Percentiles rank a stretch among this genome's conserved stretches.
Evolutionary conservation across 2,329 filamentous ascomycete genomes (phyloP).

Genomic region (Lachnellula willkommii): DNA sequence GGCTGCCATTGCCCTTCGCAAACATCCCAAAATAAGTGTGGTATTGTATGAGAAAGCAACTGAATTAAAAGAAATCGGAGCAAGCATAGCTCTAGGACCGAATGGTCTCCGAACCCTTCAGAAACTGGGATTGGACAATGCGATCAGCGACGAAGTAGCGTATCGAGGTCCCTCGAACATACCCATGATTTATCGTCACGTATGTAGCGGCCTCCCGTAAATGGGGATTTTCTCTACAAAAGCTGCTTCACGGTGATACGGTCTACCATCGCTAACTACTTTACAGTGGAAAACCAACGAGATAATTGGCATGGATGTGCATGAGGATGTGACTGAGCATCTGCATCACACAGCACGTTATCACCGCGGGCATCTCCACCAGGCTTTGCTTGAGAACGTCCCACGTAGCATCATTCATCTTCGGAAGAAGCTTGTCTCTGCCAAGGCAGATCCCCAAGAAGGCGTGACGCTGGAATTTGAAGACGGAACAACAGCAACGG

Average conservation of each 20-base stretch:
- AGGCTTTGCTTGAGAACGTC: slow-evolving; percentile 31
- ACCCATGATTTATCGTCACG: slow-evolving; percentile 35
- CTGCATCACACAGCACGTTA: slow-evolving; percentile 34
- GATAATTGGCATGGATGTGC: slow-evolving; percentile 31
- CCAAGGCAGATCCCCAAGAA: slow-evolving; percentile 8
- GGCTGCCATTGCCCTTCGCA: slow-evolving; percentile 32
- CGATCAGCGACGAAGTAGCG: slow-evolving; percentile 31
- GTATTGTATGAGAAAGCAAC: slow-evolving; percentile 34
- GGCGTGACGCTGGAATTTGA: slow-evolving; percentile 28
- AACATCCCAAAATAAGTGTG: slow-evolving; percentile 30
- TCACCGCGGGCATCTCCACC: slow-evolving; percentile 34
- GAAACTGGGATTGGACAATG: slow-evolving; percentile 32
- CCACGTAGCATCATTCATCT: slow-evolving; percentile 31
- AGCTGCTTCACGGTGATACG: too few relatives aligned
- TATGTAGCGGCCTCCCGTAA: not conserved
- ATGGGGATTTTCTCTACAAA: too few relatives aligned
- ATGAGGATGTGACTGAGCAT: slow-evolving; percentile 29
- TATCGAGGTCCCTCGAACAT: slow-evolving; percentile 30
- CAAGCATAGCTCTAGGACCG: slow-evolving; percentile 35
- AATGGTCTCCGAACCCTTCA: slow-evolving; percentile 36
- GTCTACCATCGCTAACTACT: not conserved
- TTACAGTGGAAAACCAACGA: slow-evolving; percentile 36
- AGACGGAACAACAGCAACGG: slow-evolving; percentile 27
- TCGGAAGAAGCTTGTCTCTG: slow-evolving; percentile 25
- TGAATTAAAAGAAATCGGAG: slow-evolving; percentile 35